phyloP scores from a whole-genome alignment of 352 stramenopile species.

The Globisporangium cylindrosporum region DNA sequence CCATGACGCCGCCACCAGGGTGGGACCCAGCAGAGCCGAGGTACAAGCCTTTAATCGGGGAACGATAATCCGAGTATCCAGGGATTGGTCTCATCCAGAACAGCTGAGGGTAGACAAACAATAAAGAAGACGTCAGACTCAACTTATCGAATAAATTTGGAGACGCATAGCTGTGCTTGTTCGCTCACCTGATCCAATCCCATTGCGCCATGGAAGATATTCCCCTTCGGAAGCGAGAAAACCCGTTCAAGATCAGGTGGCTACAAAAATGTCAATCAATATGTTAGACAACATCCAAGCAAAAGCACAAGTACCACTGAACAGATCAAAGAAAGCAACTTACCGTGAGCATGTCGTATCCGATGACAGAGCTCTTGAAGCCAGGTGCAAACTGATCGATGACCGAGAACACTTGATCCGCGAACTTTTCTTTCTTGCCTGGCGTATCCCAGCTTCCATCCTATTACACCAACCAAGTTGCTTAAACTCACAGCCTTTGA shows the following conservation, averaged over 20 bases:
- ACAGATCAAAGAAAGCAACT: not conserved
- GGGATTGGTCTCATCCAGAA: conserved; percentile 86
- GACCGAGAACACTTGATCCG: conserved; percentile 80
- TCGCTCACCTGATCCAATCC: conserved; percentile 74
- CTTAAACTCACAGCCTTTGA: not conserved
- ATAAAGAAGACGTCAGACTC: not conserved
- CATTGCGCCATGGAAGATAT: conserved; percentile 91
- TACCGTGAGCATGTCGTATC: conserved; percentile 86
- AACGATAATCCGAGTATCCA: conserved; percentile 82
- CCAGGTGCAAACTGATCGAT: conserved; percentile 86
- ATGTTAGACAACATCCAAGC: not conserved
- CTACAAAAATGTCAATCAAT: conserved; percentile 22
- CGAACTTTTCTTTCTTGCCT: conserved; percentile 78
- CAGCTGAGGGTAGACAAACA: conserved; percentile 32
- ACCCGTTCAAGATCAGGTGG: conserved; percentile 84
- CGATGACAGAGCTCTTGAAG: conserved; percentile 81
- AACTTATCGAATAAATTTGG: not conserved
- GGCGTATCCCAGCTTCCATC: conserved; percentile 73
- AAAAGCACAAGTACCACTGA: not conserved
- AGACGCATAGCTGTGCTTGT: not conserved
- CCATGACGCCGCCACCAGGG: conserved; percentile 90
- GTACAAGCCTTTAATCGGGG: conserved; percentile 80
- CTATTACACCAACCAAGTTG: conserved; percentile 20
- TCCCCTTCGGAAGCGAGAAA: conserved; percentile 84
- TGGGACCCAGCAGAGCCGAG: conserved; percentile 84